Conservation (phyloP, 352 stramenopile genomes). For the Phytophthora melonis region DNA sequence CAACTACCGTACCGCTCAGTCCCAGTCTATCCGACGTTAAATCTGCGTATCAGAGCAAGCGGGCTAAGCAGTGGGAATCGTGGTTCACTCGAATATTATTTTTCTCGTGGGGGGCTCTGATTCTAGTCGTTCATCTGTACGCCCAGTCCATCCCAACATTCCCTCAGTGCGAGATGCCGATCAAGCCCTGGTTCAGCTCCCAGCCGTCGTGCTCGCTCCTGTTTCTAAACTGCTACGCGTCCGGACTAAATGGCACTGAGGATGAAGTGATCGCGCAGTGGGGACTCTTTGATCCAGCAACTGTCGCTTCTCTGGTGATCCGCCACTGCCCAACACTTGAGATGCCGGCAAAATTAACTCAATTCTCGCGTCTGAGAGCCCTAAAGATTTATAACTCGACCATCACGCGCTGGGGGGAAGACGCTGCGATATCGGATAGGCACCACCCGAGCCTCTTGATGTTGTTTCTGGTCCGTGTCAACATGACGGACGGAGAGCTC, state of each 20-base stretch:
- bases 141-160: slow-evolving; percentile 1
- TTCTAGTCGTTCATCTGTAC: slow-evolving; percentile 35
- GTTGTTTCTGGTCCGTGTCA: slow-evolving; percentile 45
- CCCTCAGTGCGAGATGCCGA: slow-evolving; percentile 32
- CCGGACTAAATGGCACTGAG: background rate
- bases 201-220: slow-evolving; percentile 40
- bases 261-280: slow-evolving; percentile 15
- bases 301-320: slow-evolving; percentile 30
- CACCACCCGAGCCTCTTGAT: slow-evolving; percentile 46
- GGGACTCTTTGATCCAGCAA: slow-evolving; percentile 24
- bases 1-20: background rate
- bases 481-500: slow-evolving; percentile 39
- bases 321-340: slow-evolving; percentile 41
- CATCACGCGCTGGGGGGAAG: slow-evolving; percentile 34
- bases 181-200: slow-evolving; percentile 40
- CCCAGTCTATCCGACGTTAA: background rate
- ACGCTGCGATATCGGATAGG: slow-evolving; percentile 31
- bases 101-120: slow-evolving; percentile 21
- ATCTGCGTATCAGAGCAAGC: background rate
- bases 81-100: slow-evolving; percentile 24
- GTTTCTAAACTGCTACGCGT: slow-evolving; percentile 25
- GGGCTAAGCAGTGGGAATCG: background rate
- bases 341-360: slow-evolving; percentile 35
- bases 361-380: slow-evolving; percentile 43
- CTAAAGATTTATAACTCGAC: slow-evolving; percentile 52